phyloP scores from a whole-genome alignment of 148 eudicot genomes.

The Chenopodium berlandieri region DNA sequence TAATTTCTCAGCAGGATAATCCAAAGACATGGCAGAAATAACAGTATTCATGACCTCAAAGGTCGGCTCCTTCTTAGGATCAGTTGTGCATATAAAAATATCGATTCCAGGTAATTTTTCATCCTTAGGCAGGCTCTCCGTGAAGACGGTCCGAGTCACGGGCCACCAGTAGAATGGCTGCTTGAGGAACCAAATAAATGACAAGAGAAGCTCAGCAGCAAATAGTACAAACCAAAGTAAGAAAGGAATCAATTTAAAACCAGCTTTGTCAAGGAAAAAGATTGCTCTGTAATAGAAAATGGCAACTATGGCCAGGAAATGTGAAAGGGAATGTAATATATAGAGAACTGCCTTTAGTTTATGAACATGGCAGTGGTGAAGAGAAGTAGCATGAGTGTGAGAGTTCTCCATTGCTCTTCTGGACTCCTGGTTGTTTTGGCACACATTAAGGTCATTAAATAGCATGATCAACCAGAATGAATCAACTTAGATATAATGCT shows the following conservation, averaged over 20 bases:
- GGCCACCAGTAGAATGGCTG: constrained; percentile 31
- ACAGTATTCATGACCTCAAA: constrained; percentile 43
- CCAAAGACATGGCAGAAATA: constrained; percentile 40
- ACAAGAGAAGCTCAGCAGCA: constrained; percentile 28
- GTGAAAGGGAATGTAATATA: constrained; percentile 19
- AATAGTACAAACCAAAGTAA: constrained; percentile 16
- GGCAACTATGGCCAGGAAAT: constrained; percentile 9
- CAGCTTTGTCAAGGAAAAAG: not conserved
- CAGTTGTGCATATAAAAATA: constrained; percentile 39
- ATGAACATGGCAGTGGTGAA: constrained; percentile 24
- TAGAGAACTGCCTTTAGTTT: constrained; percentile 12
- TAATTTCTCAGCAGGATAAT: constrained; percentile 36
- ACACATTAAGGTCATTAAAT: no score
- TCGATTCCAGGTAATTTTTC: constrained; percentile 30
- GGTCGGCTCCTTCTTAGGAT: constrained; percentile 35
- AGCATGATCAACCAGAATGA: no score
- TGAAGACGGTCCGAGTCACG: constrained; percentile 22
- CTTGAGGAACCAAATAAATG: constrained; percentile 29
- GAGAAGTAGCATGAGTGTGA: not conserved
- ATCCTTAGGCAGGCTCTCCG: constrained; percentile 21
- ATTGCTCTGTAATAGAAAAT: constrained; percentile 25
- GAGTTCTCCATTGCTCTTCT: no score
- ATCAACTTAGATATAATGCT: no score
- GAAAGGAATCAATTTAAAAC: not conserved
- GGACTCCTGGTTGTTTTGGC: not conserved